phyloP scores from a whole-genome alignment of 2,329 filamentous ascomycete genomes.

The Rutstroemia sp. region DNA sequence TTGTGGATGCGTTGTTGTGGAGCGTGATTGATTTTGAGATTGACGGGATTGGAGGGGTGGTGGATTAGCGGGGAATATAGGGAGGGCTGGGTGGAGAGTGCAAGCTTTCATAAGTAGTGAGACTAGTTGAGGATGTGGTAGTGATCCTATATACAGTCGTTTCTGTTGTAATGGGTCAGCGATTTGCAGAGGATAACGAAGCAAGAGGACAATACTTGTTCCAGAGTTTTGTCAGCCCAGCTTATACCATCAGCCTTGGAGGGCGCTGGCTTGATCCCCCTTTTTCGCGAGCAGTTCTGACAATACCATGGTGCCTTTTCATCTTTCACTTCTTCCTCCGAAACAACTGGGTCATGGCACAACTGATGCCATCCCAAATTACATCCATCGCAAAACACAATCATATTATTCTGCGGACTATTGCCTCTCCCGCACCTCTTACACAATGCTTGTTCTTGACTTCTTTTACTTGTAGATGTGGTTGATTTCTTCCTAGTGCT shows the following conservation, averaged over 20 bases:
- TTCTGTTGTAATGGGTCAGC: conserved; percentile 36
- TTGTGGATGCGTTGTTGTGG: conserved; percentile 19
- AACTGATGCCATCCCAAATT: conserved; percentile 74
- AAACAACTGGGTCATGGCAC: conserved; percentile 71
- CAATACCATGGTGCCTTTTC: conserved; percentile 68
- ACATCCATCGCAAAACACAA: conserved; percentile 81
- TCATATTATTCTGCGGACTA: conserved; percentile 66
- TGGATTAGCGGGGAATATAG: conserved; percentile 47
- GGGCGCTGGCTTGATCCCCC: conserved; percentile 35
- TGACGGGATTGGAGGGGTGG: conserved; percentile 8
- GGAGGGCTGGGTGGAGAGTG: conserved; percentile 54
- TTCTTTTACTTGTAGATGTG: conserved; percentile 43
- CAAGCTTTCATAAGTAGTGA: conserved; percentile 56
- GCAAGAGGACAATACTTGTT: conserved; percentile 30
- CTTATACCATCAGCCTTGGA: conserved; percentile 22
- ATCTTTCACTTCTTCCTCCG: conserved; percentile 59
- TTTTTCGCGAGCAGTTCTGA: conserved; percentile 47
- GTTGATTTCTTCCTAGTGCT: conserved; percentile 32
- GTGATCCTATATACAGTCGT: conserved; percentile 53
- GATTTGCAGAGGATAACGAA: conserved; percentile 3
- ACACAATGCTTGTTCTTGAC: conserved; percentile 54
- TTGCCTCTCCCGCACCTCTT: conserved; percentile 65
- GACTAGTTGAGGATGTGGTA: conserved; percentile 55
- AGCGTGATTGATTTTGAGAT: conserved; percentile 12
- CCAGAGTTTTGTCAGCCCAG: conserved; percentile 29